Percentiles rank a stretch among this genome's conserved stretches.
These are phyloP conservation scores for Physaria fendleri DNA, from an alignment of 345 rosid species.

Conservation along the genomic window DNA sequence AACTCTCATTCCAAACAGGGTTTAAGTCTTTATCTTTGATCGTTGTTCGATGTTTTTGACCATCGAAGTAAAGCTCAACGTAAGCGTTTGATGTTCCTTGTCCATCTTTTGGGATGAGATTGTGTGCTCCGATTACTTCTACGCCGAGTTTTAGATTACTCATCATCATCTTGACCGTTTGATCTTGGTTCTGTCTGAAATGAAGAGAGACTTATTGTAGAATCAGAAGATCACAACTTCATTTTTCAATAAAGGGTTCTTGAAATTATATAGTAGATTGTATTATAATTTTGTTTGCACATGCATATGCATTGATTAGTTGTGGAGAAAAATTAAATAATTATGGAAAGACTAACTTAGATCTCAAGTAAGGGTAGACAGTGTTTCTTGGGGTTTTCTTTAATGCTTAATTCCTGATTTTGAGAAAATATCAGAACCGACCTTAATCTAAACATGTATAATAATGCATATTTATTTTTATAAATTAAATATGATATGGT, in stretches of 20 bases:
- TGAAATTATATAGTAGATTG: conserved; percentile 6
- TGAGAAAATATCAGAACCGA: conserved; percentile 17
- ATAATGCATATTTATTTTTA: neutral
- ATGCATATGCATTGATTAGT: conserved; percentile 22
- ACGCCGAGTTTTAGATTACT: conserved; percentile 83
- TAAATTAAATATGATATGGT: conserved; percentile 17
- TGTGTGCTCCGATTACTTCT: conserved; percentile 82
- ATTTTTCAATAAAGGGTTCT: neutral
- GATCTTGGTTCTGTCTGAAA: conserved; percentile 18
- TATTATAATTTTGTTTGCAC: conserved; percentile 7
- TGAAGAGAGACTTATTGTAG: conserved; percentile 27
- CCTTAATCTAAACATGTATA: conserved; percentile 1
- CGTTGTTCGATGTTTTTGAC: conserved; percentile 78
- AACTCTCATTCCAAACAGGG: conserved; percentile 97
- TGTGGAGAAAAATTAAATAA: neutral
- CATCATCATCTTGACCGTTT: conserved; percentile 34
- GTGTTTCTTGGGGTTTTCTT: conserved; percentile 24
- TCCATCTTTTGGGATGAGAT: conserved; percentile 92
- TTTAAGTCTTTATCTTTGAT: conserved; percentile 82
- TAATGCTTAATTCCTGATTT: conserved; percentile 23
- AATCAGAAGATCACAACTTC: conserved; percentile 15
- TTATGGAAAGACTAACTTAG: conserved; percentile 18
- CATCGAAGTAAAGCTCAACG: conserved; percentile 85
- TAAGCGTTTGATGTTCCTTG: conserved; percentile 80
- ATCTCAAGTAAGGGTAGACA: conserved; percentile 31